Percentiles rank a stretch among this genome's conserved stretches.
Evolutionary conservation across 805 yeast species (phyloP).

Genomic region (Lipomyces anomalus): DNA sequence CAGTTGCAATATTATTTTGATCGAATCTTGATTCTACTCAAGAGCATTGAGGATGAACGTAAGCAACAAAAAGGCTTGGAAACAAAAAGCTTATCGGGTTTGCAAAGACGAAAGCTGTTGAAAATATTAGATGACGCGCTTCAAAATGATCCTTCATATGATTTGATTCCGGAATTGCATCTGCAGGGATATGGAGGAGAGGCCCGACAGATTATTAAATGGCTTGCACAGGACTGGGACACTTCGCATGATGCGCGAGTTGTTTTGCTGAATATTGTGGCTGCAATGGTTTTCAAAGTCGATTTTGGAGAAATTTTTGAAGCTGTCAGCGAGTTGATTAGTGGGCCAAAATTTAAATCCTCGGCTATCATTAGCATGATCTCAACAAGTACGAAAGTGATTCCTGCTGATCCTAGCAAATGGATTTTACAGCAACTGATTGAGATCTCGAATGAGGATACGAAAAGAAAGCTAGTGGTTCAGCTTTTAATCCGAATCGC

Average conservation of each 20-base stretch:
- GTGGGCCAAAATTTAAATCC: background rate
- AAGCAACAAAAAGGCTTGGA: too few relatives aligned
- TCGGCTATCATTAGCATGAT: background rate
- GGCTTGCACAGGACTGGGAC: background rate
- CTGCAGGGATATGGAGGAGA: background rate
- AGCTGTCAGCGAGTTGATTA: background rate
- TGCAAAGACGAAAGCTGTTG: background rate
- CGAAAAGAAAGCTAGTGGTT: background rate
- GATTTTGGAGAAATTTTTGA: background rate
- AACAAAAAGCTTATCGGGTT: too few relatives aligned
- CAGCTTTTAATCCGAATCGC: background rate
- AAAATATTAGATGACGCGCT: constrained; percentile 8
- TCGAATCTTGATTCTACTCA: too few relatives aligned
- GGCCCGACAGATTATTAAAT: background rate
- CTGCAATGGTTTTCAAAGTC: background rate
- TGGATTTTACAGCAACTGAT: background rate
- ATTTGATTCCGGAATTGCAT: constrained; percentile 7
- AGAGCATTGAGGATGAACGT: too few relatives aligned
- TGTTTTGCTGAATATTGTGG: background rate
- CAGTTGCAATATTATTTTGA: too few relatives aligned
- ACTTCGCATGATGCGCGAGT: background rate
- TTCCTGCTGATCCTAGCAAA: background rate
- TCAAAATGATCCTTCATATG: constrained; percentile 8
- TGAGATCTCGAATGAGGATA: background rate
- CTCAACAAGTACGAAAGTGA: background rate